Base-by-base conservation (phyloP, 768 basidiomycete species). In the Naganishia onofrii region DNA sequence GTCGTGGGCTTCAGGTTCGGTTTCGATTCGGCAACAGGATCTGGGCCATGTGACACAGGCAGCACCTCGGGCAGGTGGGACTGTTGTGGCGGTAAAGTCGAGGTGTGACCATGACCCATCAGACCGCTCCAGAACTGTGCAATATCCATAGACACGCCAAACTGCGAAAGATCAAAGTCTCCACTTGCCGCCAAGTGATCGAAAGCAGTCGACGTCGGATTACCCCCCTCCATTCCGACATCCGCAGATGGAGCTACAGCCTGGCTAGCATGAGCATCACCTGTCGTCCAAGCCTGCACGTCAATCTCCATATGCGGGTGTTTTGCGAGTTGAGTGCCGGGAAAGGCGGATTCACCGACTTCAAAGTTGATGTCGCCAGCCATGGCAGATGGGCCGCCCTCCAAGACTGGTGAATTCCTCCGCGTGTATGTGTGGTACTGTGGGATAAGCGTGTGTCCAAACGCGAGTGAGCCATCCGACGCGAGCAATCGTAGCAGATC, bases 401-500 rank as follows among this genome's bases (percentile, higher is more conserved):
- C 60, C 38, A 63, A 42, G 38, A 44, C 38, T 38, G 60, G 60
- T 6, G 60, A 63, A 15, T 63, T 63, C 15, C 60, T 9, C 15
- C 60, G 2, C 38, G 60, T 63, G 60, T 63, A 63, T 26, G 60
- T 63, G 26, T 63, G 60, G 23, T 42, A 63, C 38, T 63, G 60
- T 23, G 60, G 60, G 12, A 63, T 63, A 12, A 63, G 60, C 32
- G 63, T 65, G 23, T 70, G 69, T 26, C 58, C 52, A 52, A 70
- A 70, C 1, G 58, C 63, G 26, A 64, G 57, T 10, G 69, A 70
- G 9, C 58, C 42, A 44, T 70, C 69, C 12, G 69, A 70, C 2
- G 69, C 69, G 21, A 70, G 38, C 7, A 70, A 42, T 21, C 54
- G 58, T 10, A 70, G 31, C 6, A 70, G 60, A 32, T 70, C 69